Percentiles rank a stretch among this genome's conserved stretches.
These are phyloP conservation scores for Saccharomyces uvarum DNA, from an alignment of 1,139 yeast genomes.

Conservation along the genomic window DNA sequence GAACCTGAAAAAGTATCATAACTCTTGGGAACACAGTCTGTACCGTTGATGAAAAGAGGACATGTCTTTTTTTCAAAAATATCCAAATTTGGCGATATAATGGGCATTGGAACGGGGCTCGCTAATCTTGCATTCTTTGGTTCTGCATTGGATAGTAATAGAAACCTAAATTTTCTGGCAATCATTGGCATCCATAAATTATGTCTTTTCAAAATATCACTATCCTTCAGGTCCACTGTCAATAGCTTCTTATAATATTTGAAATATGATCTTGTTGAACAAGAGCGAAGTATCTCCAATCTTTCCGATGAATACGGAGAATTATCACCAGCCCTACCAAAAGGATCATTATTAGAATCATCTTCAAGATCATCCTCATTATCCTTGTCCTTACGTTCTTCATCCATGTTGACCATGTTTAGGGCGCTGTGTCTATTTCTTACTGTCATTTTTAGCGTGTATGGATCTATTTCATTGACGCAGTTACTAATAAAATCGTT, in stretches of 20 bases:
- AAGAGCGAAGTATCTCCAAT: constrained; percentile 1
- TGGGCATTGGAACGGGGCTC: neutral
- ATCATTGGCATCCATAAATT: constrained; percentile 24
- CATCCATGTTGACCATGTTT: constrained; percentile 2
- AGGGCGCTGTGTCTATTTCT: constrained; percentile 2
- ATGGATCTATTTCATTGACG: neutral
- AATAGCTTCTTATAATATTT: constrained; percentile 23
- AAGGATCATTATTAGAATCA: neutral
- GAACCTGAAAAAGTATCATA: constrained; percentile 21
- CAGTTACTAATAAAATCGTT: constrained; percentile 10
- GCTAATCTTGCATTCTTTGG: neutral
- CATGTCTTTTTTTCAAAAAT: constrained; percentile 17
- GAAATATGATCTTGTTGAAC: constrained; percentile 19
- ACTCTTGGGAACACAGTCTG: constrained; percentile 17
- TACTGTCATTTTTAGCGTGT: constrained; percentile 1
- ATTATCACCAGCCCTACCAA: neutral
- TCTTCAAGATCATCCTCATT: neutral
- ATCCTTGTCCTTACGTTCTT: neutral
- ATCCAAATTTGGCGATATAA: neutral
- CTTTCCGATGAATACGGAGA: neutral
- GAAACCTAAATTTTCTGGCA: constrained; percentile 10
- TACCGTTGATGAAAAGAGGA: constrained; percentile 23
- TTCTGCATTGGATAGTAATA: constrained; percentile 7
- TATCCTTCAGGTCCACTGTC: constrained; percentile 17
- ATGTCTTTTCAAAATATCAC: constrained; percentile 19